Conservation (phyloP, 805 yeast genomes). For the Cyberlindnera suaveolens region DNA sequence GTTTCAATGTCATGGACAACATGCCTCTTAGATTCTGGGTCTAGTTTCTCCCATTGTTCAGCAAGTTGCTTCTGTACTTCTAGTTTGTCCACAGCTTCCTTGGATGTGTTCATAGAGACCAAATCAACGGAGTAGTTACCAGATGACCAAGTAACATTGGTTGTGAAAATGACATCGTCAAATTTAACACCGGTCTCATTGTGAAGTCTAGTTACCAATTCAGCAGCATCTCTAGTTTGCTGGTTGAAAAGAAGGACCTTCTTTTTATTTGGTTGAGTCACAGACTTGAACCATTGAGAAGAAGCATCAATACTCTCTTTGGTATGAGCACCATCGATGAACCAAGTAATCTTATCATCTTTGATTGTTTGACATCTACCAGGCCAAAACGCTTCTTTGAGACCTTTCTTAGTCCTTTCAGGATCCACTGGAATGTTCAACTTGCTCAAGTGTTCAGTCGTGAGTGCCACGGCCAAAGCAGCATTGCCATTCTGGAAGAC, state of each 20-base stretch:
- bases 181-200: constrained; percentile 40
- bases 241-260: constrained; percentile 79
- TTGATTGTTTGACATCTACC: constrained; percentile 83
- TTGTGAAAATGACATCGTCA: constrained; percentile 77
- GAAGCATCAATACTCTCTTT: constrained; percentile 82
- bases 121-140: constrained; percentile 79
- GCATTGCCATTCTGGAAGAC: constrained; percentile 84
- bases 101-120: constrained; percentile 78
- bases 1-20: constrained; percentile 74
- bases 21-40: constrained; percentile 36
- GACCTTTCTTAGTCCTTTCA: constrained; percentile 38
- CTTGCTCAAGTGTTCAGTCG: constrained; percentile 49
- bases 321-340: constrained; percentile 94
- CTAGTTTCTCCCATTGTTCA: constrained; percentile 57
- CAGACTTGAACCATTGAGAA: constrained; percentile 65
- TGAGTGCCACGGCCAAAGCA: constrained; percentile 72
- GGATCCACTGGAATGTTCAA: constrained; percentile 36
- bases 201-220: constrained; percentile 51
- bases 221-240: constrained; percentile 81
- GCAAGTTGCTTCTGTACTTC: constrained; percentile 75
- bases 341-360: constrained; percentile 58
- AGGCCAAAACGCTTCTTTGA: constrained; percentile 77
- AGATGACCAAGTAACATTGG: constrained; percentile 86
- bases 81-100: constrained; percentile 71
- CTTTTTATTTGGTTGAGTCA: constrained; percentile 26